These are phyloP conservation scores for Xylariales sp. DNA, from an alignment of 2,329 filamentous ascomycete genomes.

Conservation along the genomic window DNA sequence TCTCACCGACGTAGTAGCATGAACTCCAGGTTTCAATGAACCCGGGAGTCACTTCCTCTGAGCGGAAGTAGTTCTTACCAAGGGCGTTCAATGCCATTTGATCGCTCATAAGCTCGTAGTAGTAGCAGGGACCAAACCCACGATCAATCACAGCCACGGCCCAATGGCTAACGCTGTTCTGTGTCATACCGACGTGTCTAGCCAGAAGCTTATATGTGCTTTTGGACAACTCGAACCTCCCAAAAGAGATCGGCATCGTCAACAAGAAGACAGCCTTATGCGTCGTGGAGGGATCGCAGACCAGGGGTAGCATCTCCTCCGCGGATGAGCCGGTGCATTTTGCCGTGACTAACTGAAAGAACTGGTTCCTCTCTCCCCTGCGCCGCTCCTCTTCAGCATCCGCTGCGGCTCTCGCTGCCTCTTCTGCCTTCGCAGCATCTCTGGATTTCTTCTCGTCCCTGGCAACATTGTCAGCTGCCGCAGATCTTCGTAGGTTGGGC, in stretches of 20 bases:
- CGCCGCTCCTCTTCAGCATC: conserved; percentile 12
- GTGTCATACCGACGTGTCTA: conserved; percentile 24
- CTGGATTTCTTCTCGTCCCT: conserved; percentile 8
- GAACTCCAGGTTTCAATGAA: conserved; percentile 24
- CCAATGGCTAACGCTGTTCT: conserved; percentile 25
- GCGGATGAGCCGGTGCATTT: conserved; percentile 20
- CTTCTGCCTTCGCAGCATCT: conserved; percentile 10
- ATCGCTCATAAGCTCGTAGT: conserved; percentile 28
- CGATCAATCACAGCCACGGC: conserved; percentile 24
- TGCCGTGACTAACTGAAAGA: conserved; percentile 17
- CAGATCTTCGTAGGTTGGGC: neutral
- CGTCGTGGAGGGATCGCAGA: conserved; percentile 13
- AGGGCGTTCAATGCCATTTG: conserved; percentile 21
- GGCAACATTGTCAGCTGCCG: neutral
- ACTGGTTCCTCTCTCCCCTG: conserved; percentile 18
- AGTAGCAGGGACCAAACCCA: conserved; percentile 18
- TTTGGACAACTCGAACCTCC: conserved; percentile 22
- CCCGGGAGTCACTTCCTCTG: conserved; percentile 24
- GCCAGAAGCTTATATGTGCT: conserved; percentile 22
- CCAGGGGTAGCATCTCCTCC: conserved; percentile 18
- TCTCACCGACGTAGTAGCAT: conserved; percentile 28
- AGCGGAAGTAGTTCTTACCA: conserved; percentile 24
- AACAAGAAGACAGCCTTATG: conserved; percentile 23
- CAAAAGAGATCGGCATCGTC: conserved; percentile 24
- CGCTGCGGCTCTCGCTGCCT: conserved; percentile 7